These are phyloP conservation scores for Dryadomyces quercus-mongolicae DNA, from an alignment of 2,329 filamentous ascomycete species.

Conservation along the genomic window DNA sequence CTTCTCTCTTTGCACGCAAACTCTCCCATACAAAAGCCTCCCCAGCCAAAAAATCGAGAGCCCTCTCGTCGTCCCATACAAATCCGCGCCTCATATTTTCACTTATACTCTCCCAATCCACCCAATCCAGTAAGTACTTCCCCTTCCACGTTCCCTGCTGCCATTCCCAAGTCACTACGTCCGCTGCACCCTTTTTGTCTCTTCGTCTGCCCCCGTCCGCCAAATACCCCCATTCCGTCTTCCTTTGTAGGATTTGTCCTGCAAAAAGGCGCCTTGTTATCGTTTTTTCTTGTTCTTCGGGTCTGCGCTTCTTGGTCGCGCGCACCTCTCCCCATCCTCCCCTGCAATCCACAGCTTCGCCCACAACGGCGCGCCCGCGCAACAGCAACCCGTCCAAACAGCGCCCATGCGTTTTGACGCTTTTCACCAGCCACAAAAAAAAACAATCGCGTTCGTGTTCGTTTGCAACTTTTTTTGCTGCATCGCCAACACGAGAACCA, in stretches of 20 bases:
- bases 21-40: slow-evolving; percentile 44
- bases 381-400: neutral
- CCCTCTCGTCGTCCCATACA: slow-evolving; percentile 31
- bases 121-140: slow-evolving; percentile 43
- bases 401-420: neutral
- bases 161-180: slow-evolving; percentile 28
- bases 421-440: slow-evolving; percentile 4
- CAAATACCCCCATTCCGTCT: too few relatives aligned
- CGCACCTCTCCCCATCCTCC: neutral
- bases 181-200: neutral
- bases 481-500: slow-evolving; percentile 3
- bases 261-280: neutral
- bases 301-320: neutral
- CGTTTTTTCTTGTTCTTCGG: neutral
- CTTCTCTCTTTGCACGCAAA: slow-evolving; percentile 28
- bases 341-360: slow-evolving; percentile 1
- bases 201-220: neutral
- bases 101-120: slow-evolving; percentile 30
- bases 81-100: slow-evolving; percentile 20
- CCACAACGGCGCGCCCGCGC: slow-evolving; percentile 7
- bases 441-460: neutral
- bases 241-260: too few relatives aligned
- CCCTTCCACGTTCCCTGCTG: slow-evolving; percentile 23
- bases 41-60: slow-evolving; percentile 31
- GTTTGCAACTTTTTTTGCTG: neutral